A percentile compares a stretch with the other conserved stretches of the same genome.
phyloP scores from a whole-genome alignment of 2,329 filamentous ascomycete species.

The Scedosporium boydii region DNA sequence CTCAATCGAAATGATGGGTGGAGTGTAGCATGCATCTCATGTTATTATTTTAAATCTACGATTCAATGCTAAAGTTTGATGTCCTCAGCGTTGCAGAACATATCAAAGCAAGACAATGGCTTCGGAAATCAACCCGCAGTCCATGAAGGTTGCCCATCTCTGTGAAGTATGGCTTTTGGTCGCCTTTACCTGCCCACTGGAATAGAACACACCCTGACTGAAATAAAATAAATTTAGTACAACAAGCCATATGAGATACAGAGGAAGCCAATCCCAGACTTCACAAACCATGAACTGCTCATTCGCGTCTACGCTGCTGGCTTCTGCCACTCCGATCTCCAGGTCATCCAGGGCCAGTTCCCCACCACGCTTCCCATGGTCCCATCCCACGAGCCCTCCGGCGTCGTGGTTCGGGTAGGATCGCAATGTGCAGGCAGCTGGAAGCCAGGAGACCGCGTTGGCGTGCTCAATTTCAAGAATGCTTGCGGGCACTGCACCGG shows the following conservation, averaged over 20 bases:
- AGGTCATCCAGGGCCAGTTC: constrained; percentile 24
- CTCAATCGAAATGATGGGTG: too few relatives aligned
- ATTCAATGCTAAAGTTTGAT: too few relatives aligned
- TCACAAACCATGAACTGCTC: constrained; percentile 19
- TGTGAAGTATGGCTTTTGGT: not conserved
- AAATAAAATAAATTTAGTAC: constrained; percentile 14
- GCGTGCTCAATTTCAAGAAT: constrained; percentile 24
- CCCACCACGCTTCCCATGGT: constrained; percentile 18
- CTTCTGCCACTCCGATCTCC: constrained; percentile 27
- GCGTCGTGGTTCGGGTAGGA: constrained; percentile 20
- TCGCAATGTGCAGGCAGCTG: constrained; percentile 12
- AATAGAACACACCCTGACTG: not conserved
- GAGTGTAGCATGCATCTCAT: too few relatives aligned
- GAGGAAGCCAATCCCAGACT: constrained; percentile 12
- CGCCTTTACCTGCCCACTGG: not conserved
- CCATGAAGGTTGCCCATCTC: not conserved
- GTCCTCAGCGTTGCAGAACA: too few relatives aligned
- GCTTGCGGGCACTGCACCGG: constrained; percentile 19
- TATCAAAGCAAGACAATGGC: not conserved
- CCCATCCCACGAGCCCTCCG: constrained; percentile 26
- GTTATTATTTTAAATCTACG: too few relatives aligned
- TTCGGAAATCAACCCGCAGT: not conserved
- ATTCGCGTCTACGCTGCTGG: constrained; percentile 23
- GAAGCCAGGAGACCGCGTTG: constrained; percentile 24
- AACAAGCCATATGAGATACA: constrained; percentile 18